Evolutionary conservation across 1,284 basidiomycete species (phyloP), one percentile per base, ranked within the genome.

Genomic region (Pterulicium gracile): DNA sequence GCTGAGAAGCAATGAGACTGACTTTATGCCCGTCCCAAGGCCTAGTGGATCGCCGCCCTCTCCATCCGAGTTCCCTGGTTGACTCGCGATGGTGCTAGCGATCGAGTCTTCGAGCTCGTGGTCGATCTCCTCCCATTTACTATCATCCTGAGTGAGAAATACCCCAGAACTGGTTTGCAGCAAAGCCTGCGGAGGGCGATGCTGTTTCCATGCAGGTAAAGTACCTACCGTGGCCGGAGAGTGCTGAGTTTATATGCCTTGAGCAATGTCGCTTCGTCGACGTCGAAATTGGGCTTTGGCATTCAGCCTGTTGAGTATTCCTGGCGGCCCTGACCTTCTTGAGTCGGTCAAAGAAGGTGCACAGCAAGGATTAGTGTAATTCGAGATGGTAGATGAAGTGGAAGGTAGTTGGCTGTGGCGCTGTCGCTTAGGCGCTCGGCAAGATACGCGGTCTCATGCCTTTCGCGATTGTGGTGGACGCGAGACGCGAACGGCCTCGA

Each of bases 41-140:
- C 83, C 82, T 51, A 89, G 56, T 14, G 86, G 83, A 58, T 32
- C 27, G 27, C 27, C 27, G 27, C 27, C 27, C 27, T 88, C 86
- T 0, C 72, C 73, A 34, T 80, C 79, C 21, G 71, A 74, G 43
- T 77, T 77, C 42, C 68, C 68, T 48, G 66, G 60, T 2, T 55
- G 58, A 43, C 61, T 66, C 20, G 75, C 66, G 43, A 83, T 59
- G 21, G 79, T 67, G 19, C 77, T 78, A 17, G 80, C 75, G 13
- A 84, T 60, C 0, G 79, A 73, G 52, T 82, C 78, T 56, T 81
- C 80, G 18, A 79, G 60, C 49, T 89, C 87, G 64, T 88, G 77
- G 57, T 88, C 81, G 1, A 84, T 69, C 47, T 87, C 82, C 58
- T 89, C 85, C 86, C 86, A 89, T 64, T 79, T 72, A 52, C 87